Evolutionary conservation across 2,329 filamentous ascomycete species (phyloP).

Genomic region (Trichoderma atrobrunneum): DNA sequence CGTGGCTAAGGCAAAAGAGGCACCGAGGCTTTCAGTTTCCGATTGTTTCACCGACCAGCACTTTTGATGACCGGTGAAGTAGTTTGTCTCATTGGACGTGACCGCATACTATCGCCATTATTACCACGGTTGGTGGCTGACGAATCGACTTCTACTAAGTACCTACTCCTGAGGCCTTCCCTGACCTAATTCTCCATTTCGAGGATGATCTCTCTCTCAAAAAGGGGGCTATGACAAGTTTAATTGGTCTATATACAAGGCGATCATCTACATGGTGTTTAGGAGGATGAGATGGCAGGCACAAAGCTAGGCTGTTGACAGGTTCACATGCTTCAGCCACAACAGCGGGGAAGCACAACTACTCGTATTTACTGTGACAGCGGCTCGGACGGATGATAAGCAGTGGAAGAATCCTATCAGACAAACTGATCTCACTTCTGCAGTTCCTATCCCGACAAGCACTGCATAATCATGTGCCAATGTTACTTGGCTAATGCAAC

Average conservation of each 20-base stretch:
- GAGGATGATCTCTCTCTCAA: not conserved
- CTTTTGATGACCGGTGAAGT: not conserved
- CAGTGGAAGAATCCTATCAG: not conserved
- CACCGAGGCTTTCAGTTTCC: not conserved
- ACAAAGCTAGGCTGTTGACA: not conserved
- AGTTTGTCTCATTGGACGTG: not conserved
- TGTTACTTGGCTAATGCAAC: not conserved
- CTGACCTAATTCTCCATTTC: not conserved
- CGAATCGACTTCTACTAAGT: not conserved
- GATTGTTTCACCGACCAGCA: not conserved
- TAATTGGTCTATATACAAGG: not conserved
- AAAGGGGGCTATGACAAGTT: not conserved
- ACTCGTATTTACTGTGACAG: not conserved
- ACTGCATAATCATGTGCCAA: not conserved
- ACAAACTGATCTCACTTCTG: not conserved
- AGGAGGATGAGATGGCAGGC: not conserved
- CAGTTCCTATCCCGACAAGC: not conserved
- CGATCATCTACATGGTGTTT: not conserved
- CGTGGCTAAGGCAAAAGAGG: not conserved
- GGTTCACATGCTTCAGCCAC: slow-evolving; percentile 8
- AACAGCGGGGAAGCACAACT: not conserved
- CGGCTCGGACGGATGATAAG: not conserved
- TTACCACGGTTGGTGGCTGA: not conserved
- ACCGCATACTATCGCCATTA: not conserved
- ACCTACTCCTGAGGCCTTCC: not conserved